Percentiles rank a stretch among this genome's conserved stretches.
These are phyloP conservation scores for Fallopia convolvulus DNA, from an alignment of 148 eudicot genomes.

Conservation along the genomic window DNA sequence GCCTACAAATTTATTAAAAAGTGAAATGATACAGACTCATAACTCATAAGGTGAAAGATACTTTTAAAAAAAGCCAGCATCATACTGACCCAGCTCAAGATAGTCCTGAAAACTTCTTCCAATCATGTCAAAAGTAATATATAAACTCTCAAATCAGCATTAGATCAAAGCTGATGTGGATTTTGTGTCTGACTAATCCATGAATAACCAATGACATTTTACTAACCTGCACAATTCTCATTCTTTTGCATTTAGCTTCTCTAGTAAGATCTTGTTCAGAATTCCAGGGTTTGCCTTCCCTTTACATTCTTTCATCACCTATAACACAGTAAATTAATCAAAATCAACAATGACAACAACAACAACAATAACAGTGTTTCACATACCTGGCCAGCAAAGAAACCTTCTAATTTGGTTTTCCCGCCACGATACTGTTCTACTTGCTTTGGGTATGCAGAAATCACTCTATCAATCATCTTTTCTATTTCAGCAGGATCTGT, in stretches of 20 bases:
- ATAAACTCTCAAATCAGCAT: not conserved
- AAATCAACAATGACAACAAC: not conserved
- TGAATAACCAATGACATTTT: not conserved
- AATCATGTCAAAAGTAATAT: not conserved
- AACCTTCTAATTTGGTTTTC: constrained; percentile 87
- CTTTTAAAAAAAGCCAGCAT: not conserved
- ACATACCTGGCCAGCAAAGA: constrained; percentile 85
- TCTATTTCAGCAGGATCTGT: constrained; percentile 67
- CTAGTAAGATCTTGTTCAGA: constrained; percentile 77
- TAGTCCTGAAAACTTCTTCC: not conserved
- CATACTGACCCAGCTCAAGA: not conserved
- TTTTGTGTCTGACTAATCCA: not conserved
- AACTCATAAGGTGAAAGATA: not conserved
- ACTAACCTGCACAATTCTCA: constrained; percentile 21
- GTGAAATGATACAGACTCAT: not conserved
- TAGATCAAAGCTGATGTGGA: not conserved
- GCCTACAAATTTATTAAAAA: not conserved
- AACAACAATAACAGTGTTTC: too few species aligned
- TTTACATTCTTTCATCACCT: constrained; percentile 93
- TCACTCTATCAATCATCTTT: constrained; percentile 69
- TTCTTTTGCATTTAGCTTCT: constrained; percentile 56
- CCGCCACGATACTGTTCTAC: constrained; percentile 86
- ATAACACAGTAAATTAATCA: not conserved
- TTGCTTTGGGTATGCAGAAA: constrained; percentile 73
- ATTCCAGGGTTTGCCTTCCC: constrained; percentile 95